A percentile compares a stretch with the other conserved stretches of the same genome.
These are phyloP conservation scores for Erythrobasidium hasegawianum DNA, from an alignment of 1,284 basidiomycete species.

Conservation along the genomic window DNA sequence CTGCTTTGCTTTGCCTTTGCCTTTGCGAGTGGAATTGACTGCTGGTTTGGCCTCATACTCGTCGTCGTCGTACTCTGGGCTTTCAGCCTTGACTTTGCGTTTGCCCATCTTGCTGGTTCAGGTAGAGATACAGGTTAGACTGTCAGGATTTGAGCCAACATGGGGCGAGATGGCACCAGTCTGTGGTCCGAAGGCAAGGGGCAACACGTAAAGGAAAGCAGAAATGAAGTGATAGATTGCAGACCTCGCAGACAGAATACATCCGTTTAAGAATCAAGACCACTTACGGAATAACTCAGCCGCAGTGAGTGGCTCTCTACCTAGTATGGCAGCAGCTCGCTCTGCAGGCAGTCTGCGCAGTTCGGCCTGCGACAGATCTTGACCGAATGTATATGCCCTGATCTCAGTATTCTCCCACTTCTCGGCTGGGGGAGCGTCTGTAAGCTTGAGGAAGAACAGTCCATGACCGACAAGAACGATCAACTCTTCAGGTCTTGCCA, in stretches of 20 bases:
- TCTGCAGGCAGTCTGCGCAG: background rate
- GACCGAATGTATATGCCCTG: background rate
- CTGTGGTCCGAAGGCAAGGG: no score
- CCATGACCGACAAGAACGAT: background rate
- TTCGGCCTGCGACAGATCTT: background rate
- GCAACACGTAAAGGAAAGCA: no score
- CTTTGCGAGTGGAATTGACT: background rate
- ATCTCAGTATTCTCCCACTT: slow-evolving; percentile 3
- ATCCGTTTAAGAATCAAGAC: no score
- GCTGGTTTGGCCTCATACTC: background rate
- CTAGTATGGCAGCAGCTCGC: background rate
- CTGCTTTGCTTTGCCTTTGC: no score
- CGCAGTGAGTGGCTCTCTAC: background rate
- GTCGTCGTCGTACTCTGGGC: background rate
- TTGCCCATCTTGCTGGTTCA: background rate
- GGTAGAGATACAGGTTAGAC: no score
- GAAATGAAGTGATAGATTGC: no score
- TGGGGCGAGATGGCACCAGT: no score
- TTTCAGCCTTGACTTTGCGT: slow-evolving; percentile 2
- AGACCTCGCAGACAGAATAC: no score
- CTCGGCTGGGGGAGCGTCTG: background rate
- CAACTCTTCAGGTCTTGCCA: background rate
- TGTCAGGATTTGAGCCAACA: no score
- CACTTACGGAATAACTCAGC: no score
- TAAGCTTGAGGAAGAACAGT: background rate